Evolutionary conservation across 768 basidiomycete species (phyloP), one percentile per base, ranked within the genome.

Genomic region (Russula earlei): DNA sequence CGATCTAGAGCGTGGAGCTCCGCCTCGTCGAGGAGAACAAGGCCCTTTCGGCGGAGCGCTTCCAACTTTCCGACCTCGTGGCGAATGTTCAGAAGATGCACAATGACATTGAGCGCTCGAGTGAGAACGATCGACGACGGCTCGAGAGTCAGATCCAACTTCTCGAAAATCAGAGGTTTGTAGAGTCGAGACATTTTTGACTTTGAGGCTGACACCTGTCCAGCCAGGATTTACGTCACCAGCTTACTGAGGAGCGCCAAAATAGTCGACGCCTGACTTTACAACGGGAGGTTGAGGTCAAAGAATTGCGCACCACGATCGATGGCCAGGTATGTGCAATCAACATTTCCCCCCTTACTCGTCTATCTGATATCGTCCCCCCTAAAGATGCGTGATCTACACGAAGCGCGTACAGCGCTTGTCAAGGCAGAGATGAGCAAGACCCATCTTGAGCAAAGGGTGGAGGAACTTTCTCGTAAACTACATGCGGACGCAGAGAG

Each of bases 81-180:
- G 74, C 78, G 24, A 94, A 90, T 65, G 83, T 95, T 22, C 91
- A 93, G 70, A 86, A 80, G 65, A 91, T 96, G 82, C 89, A 91
- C 63, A 81, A 81, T 53, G 94, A 96, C 63, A 75, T 90, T 7
- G 91, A 94, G 66, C 78, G 83, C 48, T 86, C 87, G 0, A 82
- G 85, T 6, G 83, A 86, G 66, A 94, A 90, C 56, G 89, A 94
- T 62, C 79, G 89, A 19, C 75, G 82, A 14, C 81, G 91, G 8
- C 71, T 94, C 33, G 92, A 96, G 69, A 82, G 75, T 53, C 85
- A 91, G 63, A 70, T 91, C 40, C 81, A 88, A 62, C 76, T 85
- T 70, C 70, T 92, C 52, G 88, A 93, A 66, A 73, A 73, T 38
- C 92, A 95, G 65, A 80, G 78, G 89, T 95, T 64, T 54, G 81